Evolutionary conservation across 306 rosid species (phyloP).

Genomic region (barrel medic (Medicago truncatula)): MtrunA17r5.0-ANR NC_053049.1:33345001-33345500

Average conservation of each 20-base stretch:
- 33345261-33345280: constrained; percentile 59
- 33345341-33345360: constrained; percentile 64
- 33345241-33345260: constrained; percentile 54
- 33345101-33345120: neutral
- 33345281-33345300: constrained; percentile 56
- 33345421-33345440: constrained; percentile 86
- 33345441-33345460: constrained; percentile 90
- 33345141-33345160: constrained; percentile 94
- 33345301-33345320: constrained; percentile 46
- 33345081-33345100: constrained; percentile 12
- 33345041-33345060: constrained; percentile 52
- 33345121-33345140: constrained; percentile 48
- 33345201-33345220: constrained; percentile 63
- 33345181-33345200: constrained; percentile 53
- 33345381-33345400: constrained; percentile 53
- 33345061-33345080: constrained; percentile 43
- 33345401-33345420: constrained; percentile 60
- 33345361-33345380: constrained; percentile 52
- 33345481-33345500: constrained; percentile 14
- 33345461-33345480: constrained; percentile 96
- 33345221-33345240: constrained; percentile 82
- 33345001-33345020: neutral
- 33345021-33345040: constrained; percentile 41
- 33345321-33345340: constrained; percentile 83
- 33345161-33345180: constrained; percentile 82